Base-by-base conservation (phyloP, 1,139 yeast genomes). In the Geotrichum citri-aurantii region DNA sequence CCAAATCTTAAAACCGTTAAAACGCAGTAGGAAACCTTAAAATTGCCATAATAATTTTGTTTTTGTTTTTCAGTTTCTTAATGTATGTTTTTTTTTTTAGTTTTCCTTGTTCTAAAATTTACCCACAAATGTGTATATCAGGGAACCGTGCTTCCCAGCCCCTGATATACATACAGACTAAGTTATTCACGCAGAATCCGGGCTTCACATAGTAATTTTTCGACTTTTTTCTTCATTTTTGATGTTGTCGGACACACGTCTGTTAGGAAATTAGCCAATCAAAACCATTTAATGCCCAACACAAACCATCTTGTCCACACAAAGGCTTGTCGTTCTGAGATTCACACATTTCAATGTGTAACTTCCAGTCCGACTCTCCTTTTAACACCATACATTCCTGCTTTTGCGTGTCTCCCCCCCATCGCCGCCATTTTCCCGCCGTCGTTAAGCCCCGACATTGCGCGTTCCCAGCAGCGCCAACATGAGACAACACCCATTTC, bases 61-160 rank as follows among this genome's bases (percentile, higher is more conserved):
- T n/a, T n/a, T n/a, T n/a, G n/a, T n/a, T n/a, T n/a, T n/a, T n/a
- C n/a, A n/a, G n/a, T n/a, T n/a, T n/a, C n/a, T n/a, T n/a, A 37
- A 37, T 14, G 42, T 17, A 37, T 2, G n/a, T 2, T n/a, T 11
- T 11, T 37, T 12, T 14, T 54, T 21, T 62, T 54, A 46, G 56
- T 56, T 60, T 37, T 37, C 42, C 6, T n/a, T 37, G 19, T 37
- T 37, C 42, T 17, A 14, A 14, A 2, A 37, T 14, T 37, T 37
- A 37, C 42, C n/a, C 42, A 37, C 14, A 37, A n/a, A 17, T n/a
- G 53, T 21, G 64, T 50, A 62, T 44, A 62, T 61, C 64, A 59
- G 56, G 44, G 63, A 24, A 52, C 63, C 17, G 33, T 44, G 48
- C 40, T 31, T 17, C 47, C 56, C 46, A 40, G 24, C 24, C 58